Percentiles rank a stretch among this genome's conserved stretches.
These are phyloP conservation scores for Starmerella sp. DNA, from an alignment of 805 yeast species.

Conservation along the genomic window DNA sequence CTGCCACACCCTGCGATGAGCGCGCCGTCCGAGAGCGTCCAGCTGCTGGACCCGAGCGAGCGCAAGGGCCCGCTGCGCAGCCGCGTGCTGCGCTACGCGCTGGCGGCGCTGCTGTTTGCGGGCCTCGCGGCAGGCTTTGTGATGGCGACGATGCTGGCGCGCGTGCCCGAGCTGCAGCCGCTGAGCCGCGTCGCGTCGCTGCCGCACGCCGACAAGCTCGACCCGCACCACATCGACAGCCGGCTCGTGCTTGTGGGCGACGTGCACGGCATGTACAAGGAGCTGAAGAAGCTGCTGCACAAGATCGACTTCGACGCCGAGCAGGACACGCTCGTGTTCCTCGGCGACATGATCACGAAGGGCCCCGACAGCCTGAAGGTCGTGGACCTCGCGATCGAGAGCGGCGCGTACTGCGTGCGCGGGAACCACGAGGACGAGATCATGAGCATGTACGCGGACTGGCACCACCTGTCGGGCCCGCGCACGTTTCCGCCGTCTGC, in stretches of 20 bases:
- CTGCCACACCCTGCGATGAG: neutral
- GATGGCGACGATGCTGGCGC: neutral
- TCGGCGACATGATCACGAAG: conserved; percentile 80
- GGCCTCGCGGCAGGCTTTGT: conserved; percentile 4
- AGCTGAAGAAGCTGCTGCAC: conserved; percentile 42
- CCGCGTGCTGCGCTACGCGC: neutral
- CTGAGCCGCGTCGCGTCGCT: conserved; percentile 21
- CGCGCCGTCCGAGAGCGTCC: neutral
- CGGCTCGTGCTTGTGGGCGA: conserved; percentile 72
- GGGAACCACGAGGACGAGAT: conserved; percentile 84
- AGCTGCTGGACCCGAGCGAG: neutral
- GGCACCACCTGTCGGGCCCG: conserved; percentile 37
- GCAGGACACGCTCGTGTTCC: conserved; percentile 48
- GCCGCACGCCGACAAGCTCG: conserved; percentile 15
- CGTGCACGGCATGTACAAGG: conserved; percentile 66
- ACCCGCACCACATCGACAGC: conserved; percentile 14
- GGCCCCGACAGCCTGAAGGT: conserved; percentile 69
- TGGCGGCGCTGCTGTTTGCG: neutral
- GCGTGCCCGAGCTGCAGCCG: conserved; percentile 17
- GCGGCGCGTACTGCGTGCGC: conserved; percentile 58
- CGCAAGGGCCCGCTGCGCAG: neutral
- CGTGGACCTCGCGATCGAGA: conserved; percentile 49
- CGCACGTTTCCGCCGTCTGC: conserved; percentile 24
- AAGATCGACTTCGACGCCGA: conserved; percentile 34
- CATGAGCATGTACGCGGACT: conserved; percentile 50